Evolutionary conservation across 192 early-diverging fungal species (phyloP), one percentile per base, ranked within the genome.

Genomic region (Linnemannia exigua): DNA sequence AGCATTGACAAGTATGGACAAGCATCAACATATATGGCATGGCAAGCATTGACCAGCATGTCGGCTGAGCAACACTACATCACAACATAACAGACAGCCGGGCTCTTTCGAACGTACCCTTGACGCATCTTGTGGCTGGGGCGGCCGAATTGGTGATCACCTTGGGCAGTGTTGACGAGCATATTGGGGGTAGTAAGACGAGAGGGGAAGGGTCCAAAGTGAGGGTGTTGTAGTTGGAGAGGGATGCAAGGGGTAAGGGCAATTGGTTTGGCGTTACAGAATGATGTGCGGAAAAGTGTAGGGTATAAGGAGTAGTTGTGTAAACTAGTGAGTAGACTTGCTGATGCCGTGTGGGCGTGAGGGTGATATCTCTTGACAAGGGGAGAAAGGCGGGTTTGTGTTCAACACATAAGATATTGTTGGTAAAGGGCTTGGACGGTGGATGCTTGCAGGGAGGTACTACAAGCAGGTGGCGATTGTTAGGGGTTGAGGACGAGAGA

Each of bases 341-440:
- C 16, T 35, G 47, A 28, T 76, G 83, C 83, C 83, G 77, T 79
- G 83, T 79, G 73, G 83, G 83, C 83, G 83, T 79, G 63, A 17
- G 83, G 83, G 82, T 52, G 22, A 71, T 52, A 38, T 68, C 68
- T 37, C 54, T 36, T 51, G 48, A 51, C 12, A 35, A 19, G 33
- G 22, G 58, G 11, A 25, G 28, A 38, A 72, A 28, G 58, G 5
- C 3, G 20, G 28, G 7, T 31, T 66, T 38, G 63, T 46, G 25
- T 52, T 31, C 61, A 68, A 48, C 44, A 74, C 54, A 38, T 79
- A 35, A 50, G 50, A 37, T 37, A 0, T 73, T 47, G 14, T 28
- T 38, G 67, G 61, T 52, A 37, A 47, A 72, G 48, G 3, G 20
- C 47, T 50, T 50, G 38, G 52, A 66, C 36, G 38, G 37, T 38